Evolutionary conservation across 2,329 filamentous ascomycete species (phyloP).

Genomic region (Exophiala viscosa): DNA sequence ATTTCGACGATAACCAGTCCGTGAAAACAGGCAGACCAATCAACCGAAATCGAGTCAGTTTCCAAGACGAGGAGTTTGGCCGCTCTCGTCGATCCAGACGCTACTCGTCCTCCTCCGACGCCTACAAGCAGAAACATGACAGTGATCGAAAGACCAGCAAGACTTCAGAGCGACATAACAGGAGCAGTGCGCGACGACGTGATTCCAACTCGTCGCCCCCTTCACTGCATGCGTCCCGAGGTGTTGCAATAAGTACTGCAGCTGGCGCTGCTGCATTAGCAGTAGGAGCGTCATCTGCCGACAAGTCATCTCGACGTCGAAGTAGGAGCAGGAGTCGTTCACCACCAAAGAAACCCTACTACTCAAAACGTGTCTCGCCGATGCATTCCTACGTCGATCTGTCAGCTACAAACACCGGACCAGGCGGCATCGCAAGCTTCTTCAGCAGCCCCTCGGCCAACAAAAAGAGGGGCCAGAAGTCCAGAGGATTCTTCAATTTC

Average conservation of each 20-base stretch:
- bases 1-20: conserved; percentile 60
- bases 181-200: conserved; percentile 6
- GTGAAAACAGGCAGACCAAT: conserved; percentile 50
- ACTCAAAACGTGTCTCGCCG: conserved; percentile 46
- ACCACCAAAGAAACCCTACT: conserved; percentile 30
- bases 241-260: conserved; percentile 38
- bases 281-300: conserved; percentile 32
- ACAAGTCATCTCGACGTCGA: conserved; percentile 28
- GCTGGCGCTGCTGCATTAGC: conserved; percentile 36
- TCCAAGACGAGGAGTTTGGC: conserved; percentile 25
- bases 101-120: conserved; percentile 42
- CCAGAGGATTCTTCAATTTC: conserved; percentile 52
- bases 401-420: conserved; percentile 52
- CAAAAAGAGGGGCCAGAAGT: conserved; percentile 39
- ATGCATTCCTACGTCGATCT: conserved; percentile 64
- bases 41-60: conserved; percentile 33
- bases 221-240: conserved; percentile 18
- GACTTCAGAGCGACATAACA: not conserved
- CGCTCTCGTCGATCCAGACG: conserved; percentile 36
- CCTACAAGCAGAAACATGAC: conserved; percentile 32
- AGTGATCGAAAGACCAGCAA: conserved; percentile 26
- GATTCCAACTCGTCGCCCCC: conserved; percentile 22
- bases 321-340: conserved; percentile 36
- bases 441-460: conserved; percentile 61
- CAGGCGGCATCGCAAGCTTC: conserved; percentile 59